Conservation (phyloP, 78 protist genomes). For the Dictyostelium brefeldianum region DNA sequence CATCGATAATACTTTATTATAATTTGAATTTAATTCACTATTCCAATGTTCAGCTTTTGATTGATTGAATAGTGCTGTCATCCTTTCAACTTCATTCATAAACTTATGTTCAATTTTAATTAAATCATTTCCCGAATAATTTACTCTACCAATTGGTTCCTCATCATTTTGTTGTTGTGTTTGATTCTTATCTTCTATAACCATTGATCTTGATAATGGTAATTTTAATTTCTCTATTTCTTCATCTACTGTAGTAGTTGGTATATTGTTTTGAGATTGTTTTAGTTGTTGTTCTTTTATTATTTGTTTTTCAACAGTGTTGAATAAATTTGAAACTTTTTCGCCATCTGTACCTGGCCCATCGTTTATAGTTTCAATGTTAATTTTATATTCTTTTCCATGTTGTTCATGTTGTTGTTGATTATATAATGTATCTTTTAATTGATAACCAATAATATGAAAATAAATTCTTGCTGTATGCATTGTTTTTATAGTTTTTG, state of each 20-base stretch:
- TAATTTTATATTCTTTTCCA: no score
- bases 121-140: constrained; percentile 1
- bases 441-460: constrained; percentile 28
- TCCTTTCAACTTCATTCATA: constrained; percentile 3
- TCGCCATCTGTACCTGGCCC: no score
- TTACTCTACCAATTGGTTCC: no score
- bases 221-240: neutral
- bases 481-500: constrained; percentile 25
- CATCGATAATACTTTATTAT: neutral
- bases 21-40: neutral
- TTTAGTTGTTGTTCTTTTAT: neutral
- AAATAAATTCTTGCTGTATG: constrained; percentile 13
- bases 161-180: no score
- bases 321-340: neutral
- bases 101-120: neutral
- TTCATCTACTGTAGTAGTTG: neutral
- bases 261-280: neutral
- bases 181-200: no score
- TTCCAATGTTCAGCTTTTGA: constrained; percentile 44
- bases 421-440: neutral
- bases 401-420: no score
- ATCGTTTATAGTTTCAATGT: neutral
- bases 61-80: neutral
- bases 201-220: neutral
- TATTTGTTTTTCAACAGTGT: neutral